Evolutionary conservation across 2,329 filamentous ascomycete species (phyloP).

Genomic region (Arachnomyces sp.): DNA sequence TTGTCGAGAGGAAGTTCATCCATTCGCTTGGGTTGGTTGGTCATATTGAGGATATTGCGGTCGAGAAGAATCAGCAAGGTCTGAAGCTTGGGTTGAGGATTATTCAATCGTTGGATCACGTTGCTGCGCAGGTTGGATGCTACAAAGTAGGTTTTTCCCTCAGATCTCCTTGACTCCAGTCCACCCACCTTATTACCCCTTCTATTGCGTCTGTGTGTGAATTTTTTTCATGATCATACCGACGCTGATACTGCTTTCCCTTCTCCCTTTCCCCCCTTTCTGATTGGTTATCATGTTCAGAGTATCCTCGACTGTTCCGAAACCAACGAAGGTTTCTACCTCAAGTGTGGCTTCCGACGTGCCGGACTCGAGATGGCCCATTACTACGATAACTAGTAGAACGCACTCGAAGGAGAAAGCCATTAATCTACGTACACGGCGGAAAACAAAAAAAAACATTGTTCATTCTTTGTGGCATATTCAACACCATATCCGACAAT

Average conservation of each 20-base stretch:
- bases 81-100: constrained; percentile 91
- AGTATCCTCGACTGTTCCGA: constrained; percentile 94
- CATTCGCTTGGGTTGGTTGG: constrained; percentile 55
- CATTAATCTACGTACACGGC: not conserved
- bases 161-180: not conserved
- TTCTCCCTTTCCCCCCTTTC: constrained; percentile 5
- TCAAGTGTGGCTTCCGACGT: constrained; percentile 91
- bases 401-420: constrained; percentile 4
- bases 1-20: constrained; percentile 77
- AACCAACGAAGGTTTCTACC: constrained; percentile 92
- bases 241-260: constrained; percentile 1
- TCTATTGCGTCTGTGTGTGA: not conserved
- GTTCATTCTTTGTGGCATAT: too few species aligned
- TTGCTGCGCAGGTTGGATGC: constrained; percentile 81
- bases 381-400: constrained; percentile 61
- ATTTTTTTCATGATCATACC: too few species aligned
- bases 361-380: constrained; percentile 95
- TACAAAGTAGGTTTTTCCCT: constrained; percentile 57
- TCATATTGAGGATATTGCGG: constrained; percentile 96
- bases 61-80: constrained; percentile 89
- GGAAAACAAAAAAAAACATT: too few species aligned
- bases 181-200: constrained; percentile 6
- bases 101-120: constrained; percentile 85
- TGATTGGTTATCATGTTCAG: constrained; percentile 35
- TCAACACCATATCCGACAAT: constrained; percentile 10